Base-by-base conservation (phyloP, 352 stramenopile species). In the Pythium sp. region DNA sequence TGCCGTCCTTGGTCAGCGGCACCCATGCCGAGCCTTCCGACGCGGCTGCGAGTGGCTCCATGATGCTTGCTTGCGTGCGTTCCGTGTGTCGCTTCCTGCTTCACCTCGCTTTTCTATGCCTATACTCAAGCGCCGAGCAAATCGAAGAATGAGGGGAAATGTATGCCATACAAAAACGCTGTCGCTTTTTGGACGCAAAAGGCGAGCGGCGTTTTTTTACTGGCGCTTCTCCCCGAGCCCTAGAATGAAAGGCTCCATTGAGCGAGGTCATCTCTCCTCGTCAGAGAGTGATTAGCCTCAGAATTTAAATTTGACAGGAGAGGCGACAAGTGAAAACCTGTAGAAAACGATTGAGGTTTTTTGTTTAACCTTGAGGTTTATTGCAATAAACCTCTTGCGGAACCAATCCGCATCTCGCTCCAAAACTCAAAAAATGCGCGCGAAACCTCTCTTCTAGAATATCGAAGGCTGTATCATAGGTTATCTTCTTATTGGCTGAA, bases 71-170 rank as follows among this genome's bases (percentile, higher is more conserved):
- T 73, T 54, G 41, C 55, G 30, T 55, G 59, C 28, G 20, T 36
- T 28, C 20, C 28, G 14, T 51, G 30, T 11, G 15, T 49, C 32
- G 34, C 51, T 55, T 55, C 49, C 20, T 14, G 18, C 26, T 80
- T 88, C 68, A 90, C 80, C 78, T 84, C 68, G 71, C 74, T 80
- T 93, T 81, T 91, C 81, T 94, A 92, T 94, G 77, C 78, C 60
- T 87, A 90, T 92, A 92, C 73, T 94, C 76, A 84, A 71, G 68
- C 58, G 70, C 55, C 58, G 78, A 81, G 81, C 76, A 81, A 93
- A 93, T 88, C 72, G 74, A 73, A 82, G 77, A 92, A 86, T 93
- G 84, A 76, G 72, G 76, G 62, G 74, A 85, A 84, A 69, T 82
- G 65, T 93, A 93, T 93, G 80, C 78, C 73, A 92, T 92, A 92